phyloP scores from a whole-genome alignment of 192 early-diverging fungal species.

The Podila clonocystis region DNA sequence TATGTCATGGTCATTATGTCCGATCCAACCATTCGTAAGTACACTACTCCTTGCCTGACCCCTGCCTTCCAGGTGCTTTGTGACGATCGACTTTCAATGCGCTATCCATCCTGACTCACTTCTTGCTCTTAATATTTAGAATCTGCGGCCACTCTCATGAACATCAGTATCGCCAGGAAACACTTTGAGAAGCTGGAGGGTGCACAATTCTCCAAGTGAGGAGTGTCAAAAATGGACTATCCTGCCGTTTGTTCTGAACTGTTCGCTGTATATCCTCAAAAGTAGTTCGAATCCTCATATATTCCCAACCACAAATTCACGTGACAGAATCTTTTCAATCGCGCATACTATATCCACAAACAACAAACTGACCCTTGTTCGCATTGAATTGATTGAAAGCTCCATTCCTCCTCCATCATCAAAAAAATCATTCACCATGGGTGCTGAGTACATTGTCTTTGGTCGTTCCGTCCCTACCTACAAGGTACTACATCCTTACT shows the following conservation, averaged over 20 bases:
- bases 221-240: background rate
- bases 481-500: slow-evolving; percentile 3
- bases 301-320: too few species aligned
- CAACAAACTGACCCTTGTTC: too few species aligned
- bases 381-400: background rate
- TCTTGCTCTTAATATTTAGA: slow-evolving; percentile 55
- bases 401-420: slow-evolving; percentile 3
- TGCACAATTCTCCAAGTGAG: slow-evolving; percentile 50
- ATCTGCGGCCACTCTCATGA: slow-evolving; percentile 83
- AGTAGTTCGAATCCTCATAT: too few species aligned
- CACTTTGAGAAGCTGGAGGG: slow-evolving; percentile 86
- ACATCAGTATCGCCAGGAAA: slow-evolving; percentile 81
- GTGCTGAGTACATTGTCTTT: slow-evolving; percentile 14
- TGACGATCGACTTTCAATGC: background rate
- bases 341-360: too few species aligned
- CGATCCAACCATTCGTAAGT: slow-evolving; percentile 84
- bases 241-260: too few species aligned
- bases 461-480: slow-evolving; percentile 20
- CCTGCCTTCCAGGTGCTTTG: background rate
- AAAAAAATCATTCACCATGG: slow-evolving; percentile 9
- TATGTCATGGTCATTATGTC: slow-evolving; percentile 91
- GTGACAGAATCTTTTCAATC: background rate
- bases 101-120: too few species aligned
- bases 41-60: background rate
- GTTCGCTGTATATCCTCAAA: too few species aligned